Base-by-base conservation (phyloP, 176 grass and related monocot genomes). In the Aegilops sharonensis region DNA sequence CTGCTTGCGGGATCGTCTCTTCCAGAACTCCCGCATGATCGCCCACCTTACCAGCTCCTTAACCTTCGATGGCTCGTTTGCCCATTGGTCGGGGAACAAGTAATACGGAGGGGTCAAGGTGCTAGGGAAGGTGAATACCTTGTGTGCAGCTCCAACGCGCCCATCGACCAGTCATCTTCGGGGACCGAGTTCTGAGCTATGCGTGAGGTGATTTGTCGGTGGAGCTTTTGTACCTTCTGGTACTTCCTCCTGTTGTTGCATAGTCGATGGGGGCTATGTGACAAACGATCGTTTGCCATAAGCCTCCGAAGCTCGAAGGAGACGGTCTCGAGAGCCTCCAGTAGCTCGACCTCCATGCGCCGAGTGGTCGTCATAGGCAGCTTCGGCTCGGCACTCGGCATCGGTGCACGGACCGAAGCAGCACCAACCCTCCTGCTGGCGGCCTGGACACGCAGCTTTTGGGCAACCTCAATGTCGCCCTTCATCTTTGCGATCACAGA, bases 321-420 rank as follows among this genome's bases (percentile, higher is more conserved):
- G 40, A 64, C 12, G 1, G 21, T 35, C 8, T 79, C 57, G 0
- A 79, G 15, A 4, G 56, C 77, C 3, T 63, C 11, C 1, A 81
- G 12, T 1, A 79, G 5, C 34, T 79, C 77, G 1, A 63, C 77
- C 5, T 64, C 21, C 0, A 6, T 42, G 6, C 12, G 3, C 0
- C 25, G 21, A 11, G 61, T 35, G 2, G 34, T 8, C 1, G 21
- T 21, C 0, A 1, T 15, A 9, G 57, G 34, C 0, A 7, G 5
- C 3, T 15, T 11, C 8, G 1, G 5, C 0, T 5, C 1, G 0
- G 11, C 2, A 1, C 21, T 9, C 1, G 20, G 34, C 0, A 12
- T 8, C 12, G 57, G 6, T 6, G n/a, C 0, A 0, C 4, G 34
- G 1, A 52, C 0, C 0, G 15, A 1, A 4, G 37, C 4, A 0